Evolutionary conservation across 441 rosid species (phyloP).

Genomic region (Mallotus repandus): DNA sequence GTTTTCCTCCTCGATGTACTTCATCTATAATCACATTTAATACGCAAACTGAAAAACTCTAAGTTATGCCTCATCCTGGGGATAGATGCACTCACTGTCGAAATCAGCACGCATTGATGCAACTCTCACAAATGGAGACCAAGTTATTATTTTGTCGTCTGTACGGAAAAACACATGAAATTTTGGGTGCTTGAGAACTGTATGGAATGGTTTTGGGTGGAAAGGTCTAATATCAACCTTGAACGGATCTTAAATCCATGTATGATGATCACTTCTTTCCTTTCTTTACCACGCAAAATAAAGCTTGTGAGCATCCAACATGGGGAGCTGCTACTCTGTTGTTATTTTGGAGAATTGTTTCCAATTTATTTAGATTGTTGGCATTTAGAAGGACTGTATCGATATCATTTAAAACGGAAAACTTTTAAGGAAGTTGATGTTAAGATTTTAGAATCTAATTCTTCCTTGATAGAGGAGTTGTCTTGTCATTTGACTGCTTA

Average conservation of each 20-base stretch:
- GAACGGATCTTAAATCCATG: not conserved
- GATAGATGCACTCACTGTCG: not conserved
- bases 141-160: not conserved
- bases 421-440: too few species aligned
- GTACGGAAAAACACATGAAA: not conserved
- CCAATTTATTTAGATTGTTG: too few species aligned
- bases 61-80: constrained; percentile 2
- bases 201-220: not conserved
- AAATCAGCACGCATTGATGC: too few species aligned
- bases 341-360: not conserved
- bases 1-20: not conserved
- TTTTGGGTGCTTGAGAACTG: not conserved
- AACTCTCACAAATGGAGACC: not conserved
- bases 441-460: too few species aligned
- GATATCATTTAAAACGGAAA: too few species aligned
- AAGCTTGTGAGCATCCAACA: not conserved
- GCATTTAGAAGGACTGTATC: too few species aligned
- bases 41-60: not conserved
- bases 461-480: too few species aligned
- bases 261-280: too few species aligned
- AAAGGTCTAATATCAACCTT: not conserved
- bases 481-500: too few species aligned
- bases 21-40: not conserved
- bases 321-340: not conserved
- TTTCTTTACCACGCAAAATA: not conserved